Evolutionary conservation across 1,284 basidiomycete genomes (phyloP), one percentile per base, ranked within the genome.

Genomic region (Cryptococcus floricola): DNA sequence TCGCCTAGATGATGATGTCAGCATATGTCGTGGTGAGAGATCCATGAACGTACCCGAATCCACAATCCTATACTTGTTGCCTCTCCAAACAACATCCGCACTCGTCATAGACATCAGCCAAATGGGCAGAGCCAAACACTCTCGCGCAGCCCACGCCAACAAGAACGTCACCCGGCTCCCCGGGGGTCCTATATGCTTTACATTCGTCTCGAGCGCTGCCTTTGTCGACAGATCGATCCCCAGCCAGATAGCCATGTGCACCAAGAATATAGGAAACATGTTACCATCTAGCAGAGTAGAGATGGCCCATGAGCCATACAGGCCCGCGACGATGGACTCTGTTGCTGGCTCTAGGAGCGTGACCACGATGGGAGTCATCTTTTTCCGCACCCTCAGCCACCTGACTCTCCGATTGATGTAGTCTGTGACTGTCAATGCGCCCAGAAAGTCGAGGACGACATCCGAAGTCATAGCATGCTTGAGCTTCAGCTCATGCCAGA

Each of bases 381-480:
- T 85, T 73, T 94, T 95, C 53, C 93, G 84, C 27, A 96, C 93
- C 44, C 93, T 85, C 67, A 97, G 92, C 93, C 93, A 97, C 7
- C 93, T 85, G 31, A 91, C 85, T 19, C 93, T 84, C 25, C 93
- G 83, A 79, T 84, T 84, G 56, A 96, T 80, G 76, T 96, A 97
- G 64, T 87, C 88, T 27, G 76, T 74, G 49, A 96, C 78, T 1
- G 85, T 80, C 85, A 97, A 91, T 58, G 85, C 85, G 23, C 91
- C 91, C 42, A 97, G 84, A n/a, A 86, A 85, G 68, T 96, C 95
- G 43, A 84, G 82, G 2, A 88, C 92, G 48, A 94, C 85, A 70
- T 97, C 93, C 69, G 85, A 87, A 0, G 90, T 91, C 60, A 95
- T 82, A 52, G 89, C 86, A 70, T 97, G 93, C 52, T 88, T 82